phyloP scores from a whole-genome alignment of 345 rosid species.

The Gossypioides kirkii region DNA sequence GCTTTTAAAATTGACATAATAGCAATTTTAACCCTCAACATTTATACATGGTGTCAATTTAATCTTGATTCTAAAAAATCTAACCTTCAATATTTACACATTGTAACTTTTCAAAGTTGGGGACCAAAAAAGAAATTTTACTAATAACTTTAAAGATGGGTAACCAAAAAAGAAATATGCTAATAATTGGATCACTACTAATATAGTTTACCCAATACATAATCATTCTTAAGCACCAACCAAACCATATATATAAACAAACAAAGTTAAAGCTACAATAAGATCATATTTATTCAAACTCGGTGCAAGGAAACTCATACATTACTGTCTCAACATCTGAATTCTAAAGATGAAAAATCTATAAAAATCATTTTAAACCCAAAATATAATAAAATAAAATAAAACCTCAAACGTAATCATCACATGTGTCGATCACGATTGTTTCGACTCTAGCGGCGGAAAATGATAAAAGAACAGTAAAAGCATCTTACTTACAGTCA shows the following conservation, averaged over 20 bases:
- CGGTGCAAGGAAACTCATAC: neutral
- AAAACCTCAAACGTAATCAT: neutral
- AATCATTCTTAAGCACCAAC: too few species aligned
- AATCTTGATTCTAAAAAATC: too few species aligned
- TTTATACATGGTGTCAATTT: too few species aligned
- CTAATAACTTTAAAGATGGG: too few species aligned
- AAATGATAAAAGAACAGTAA: neutral
- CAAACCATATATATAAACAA: neutral
- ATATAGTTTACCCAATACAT: too few species aligned
- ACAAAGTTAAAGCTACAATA: neutral
- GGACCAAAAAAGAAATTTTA: too few species aligned
- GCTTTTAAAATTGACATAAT: too few species aligned
- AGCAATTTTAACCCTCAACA: too few species aligned
- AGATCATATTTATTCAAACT: slow-evolving; percentile 5
- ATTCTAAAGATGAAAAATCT: neutral
- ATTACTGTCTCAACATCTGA: neutral
- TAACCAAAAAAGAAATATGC: too few species aligned
- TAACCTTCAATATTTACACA: too few species aligned
- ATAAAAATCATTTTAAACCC: neutral
- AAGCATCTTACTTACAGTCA: slow-evolving; percentile 17
- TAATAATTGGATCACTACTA: too few species aligned
- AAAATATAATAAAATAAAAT: neutral
- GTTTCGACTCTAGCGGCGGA: neutral
- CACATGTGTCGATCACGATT: neutral
- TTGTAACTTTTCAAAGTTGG: too few species aligned